Evolutionary conservation across 2,329 filamentous ascomycete genomes (phyloP), one percentile per base, ranked within the genome.

Genomic region (Diaporthe eres): DNA sequence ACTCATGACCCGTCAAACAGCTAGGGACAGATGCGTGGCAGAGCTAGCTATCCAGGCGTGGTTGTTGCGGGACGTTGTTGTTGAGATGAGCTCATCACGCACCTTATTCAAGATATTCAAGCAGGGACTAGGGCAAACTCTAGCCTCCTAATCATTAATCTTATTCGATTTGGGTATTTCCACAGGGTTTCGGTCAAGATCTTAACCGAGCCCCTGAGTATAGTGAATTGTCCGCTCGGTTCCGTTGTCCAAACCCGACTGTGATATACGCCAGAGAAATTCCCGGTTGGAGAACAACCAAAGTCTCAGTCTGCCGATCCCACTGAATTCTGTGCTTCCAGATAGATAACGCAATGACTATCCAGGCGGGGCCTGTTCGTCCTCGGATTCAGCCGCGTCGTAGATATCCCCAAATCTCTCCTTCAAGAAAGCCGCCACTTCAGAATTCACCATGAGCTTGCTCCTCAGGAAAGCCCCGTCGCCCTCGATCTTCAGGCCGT

Each of bases 401-500:
- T 76, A 70, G 1, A 82, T 55, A n/a, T 76, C 78, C 13, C 81
- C 82, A 75, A 85, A 85, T 44, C 81, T 83, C 47, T 83, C 79
- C 51, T 76, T 78, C 44, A 85, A 78, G 71, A 86, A 85, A 55
- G 78, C 49, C 74, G 81, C 79, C 15, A 86, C 85, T 71, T 83
- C 80, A 15, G 55, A 42, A 55, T 85, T 84, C 3, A 82, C 83
- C 6, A 81, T 81, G 8, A 81, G 78, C 8, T 82, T 82, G 17
- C 76, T 78, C 5, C 76, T 77, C 47, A 85, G 75, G 1, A 80
- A 81, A 1, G 65, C 74, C 2, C 79, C 74, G 60, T 80, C 77
- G 0, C 84, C 85, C 71, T 84, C 82, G 28, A 87, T 81, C 78
- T 81, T 83, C 53, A 92, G 81, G 0, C 90, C 90, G 2, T 84